Percentiles rank a stretch among this genome's conserved stretches.
These are phyloP conservation scores for Fraxinus anomala DNA, from an alignment of 257 asterid species.

Conservation along the genomic window DNA sequence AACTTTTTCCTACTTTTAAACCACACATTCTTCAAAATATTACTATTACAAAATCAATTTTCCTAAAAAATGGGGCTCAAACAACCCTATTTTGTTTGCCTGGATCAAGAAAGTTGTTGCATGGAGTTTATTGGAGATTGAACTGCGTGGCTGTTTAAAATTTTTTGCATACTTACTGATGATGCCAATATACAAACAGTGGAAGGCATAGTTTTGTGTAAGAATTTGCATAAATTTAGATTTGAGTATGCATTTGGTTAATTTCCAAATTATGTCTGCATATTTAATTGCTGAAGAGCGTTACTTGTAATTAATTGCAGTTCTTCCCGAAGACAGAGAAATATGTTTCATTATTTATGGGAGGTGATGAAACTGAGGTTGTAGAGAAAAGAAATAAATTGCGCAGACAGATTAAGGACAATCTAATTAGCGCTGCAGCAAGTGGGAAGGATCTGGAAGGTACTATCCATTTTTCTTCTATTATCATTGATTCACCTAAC, in stretches of 20 bases:
- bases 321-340: slow-evolving; percentile 95
- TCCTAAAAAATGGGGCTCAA: too few species aligned
- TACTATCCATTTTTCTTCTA: slow-evolving; percentile 19
- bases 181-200: not conserved
- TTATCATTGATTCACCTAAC: not conserved
- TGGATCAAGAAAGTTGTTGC: not conserved
- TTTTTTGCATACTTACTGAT: not conserved
- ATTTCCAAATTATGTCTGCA: not conserved
- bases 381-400: slow-evolving; percentile 67
- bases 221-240: too few species aligned
- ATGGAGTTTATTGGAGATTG: slow-evolving; percentile 9
- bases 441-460: slow-evolving; percentile 99
- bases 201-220: not conserved
- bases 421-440: slow-evolving; percentile 83
- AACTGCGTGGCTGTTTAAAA: not conserved
- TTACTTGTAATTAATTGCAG: slow-evolving; percentile 44
- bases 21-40: too few species aligned
- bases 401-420: slow-evolving; percentile 78
- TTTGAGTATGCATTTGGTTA: too few species aligned
- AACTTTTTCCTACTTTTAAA: too few species aligned
- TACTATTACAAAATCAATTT: too few species aligned
- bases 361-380: slow-evolving; percentile 71
- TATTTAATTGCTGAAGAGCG: not conserved
- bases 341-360: slow-evolving; percentile 78
- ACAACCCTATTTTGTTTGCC: not conserved